phyloP scores from a whole-genome alignment of 208 protist genomes.

The Giardia duodenalis region DNA sequence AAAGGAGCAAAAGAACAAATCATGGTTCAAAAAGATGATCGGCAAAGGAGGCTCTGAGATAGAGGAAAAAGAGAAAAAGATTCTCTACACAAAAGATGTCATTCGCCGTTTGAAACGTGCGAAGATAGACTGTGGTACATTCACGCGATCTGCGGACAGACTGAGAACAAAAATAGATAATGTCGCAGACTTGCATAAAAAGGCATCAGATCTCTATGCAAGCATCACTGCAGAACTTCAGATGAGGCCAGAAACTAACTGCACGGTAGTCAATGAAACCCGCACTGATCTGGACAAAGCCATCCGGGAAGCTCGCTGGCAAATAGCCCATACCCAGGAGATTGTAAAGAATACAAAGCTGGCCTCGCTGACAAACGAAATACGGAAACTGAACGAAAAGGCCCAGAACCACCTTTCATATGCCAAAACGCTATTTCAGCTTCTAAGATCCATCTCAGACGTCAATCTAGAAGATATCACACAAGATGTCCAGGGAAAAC shows the following conservation, averaged over 20 bases:
- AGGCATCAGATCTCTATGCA: background rate
- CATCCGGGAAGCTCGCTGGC: background rate
- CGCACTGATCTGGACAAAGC: background rate
- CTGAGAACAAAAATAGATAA: background rate
- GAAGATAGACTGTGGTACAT: background rate
- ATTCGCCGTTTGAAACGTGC: background rate
- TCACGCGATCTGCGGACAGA: background rate
- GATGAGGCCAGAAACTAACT: background rate
- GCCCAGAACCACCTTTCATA: background rate
- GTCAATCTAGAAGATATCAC: no score
- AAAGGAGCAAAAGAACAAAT: background rate
- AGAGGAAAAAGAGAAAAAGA: background rate
- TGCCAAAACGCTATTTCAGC: background rate
- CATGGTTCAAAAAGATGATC: background rate
- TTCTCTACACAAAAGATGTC: background rate
- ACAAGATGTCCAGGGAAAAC: no score
- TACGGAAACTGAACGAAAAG: background rate
- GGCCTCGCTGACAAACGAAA: background rate
- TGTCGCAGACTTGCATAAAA: background rate
- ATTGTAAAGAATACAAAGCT: background rate
- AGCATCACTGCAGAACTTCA: background rate
- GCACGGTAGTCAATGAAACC: background rate
- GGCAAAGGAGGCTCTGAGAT: background rate
- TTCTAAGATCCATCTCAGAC: background rate
- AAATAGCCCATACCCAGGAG: background rate